These are phyloP conservation scores for Suillus subaureus DNA, from an alignment of 768 basidiomycete genomes.

Conservation along the genomic window DNA sequence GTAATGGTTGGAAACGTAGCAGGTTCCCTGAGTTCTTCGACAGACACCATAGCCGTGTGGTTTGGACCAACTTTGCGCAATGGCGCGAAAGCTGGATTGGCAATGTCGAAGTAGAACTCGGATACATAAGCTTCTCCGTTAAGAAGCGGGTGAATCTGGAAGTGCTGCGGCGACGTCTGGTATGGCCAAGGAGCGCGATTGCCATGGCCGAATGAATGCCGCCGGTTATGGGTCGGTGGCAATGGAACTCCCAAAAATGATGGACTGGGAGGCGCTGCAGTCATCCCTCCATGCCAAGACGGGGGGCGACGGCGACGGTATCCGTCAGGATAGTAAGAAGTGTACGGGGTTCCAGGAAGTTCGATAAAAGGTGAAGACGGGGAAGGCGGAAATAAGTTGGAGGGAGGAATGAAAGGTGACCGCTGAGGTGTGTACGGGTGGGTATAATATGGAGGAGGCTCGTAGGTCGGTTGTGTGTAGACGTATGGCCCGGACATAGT, in stretches of 20 bases:
- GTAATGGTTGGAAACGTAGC: constrained; percentile 60
- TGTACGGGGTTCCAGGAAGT: constrained; percentile 31
- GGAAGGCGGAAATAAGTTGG: constrained; percentile 39
- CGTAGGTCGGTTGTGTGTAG: constrained; percentile 41
- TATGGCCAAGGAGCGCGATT: constrained; percentile 25
- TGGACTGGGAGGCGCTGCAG: constrained; percentile 20
- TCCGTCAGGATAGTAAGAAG: constrained; percentile 21
- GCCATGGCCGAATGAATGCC: constrained; percentile 33
- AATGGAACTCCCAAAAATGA: constrained; percentile 23
- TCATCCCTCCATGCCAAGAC: constrained; percentile 45
- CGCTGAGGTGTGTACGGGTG: constrained; percentile 34
- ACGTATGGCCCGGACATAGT: constrained; percentile 46
- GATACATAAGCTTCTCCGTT: constrained; percentile 49
- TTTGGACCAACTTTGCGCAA: constrained; percentile 41
- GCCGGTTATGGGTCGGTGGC: constrained; percentile 17
- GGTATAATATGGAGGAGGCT: constrained; percentile 37
- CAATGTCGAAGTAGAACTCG: constrained; percentile 60
- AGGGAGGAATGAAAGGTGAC: constrained; percentile 48
- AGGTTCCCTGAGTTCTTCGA: constrained; percentile 49
- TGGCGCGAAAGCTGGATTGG: constrained; percentile 49
- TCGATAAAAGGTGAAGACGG: constrained; percentile 35
- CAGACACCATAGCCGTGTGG: constrained; percentile 40
- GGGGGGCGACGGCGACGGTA: constrained; percentile 38
- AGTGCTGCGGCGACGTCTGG: constrained; percentile 22
- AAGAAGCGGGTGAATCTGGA: constrained; percentile 37